Conservation (phyloP, 2,329 filamentous ascomycete species). For the Sporothrix humicola region DNA sequence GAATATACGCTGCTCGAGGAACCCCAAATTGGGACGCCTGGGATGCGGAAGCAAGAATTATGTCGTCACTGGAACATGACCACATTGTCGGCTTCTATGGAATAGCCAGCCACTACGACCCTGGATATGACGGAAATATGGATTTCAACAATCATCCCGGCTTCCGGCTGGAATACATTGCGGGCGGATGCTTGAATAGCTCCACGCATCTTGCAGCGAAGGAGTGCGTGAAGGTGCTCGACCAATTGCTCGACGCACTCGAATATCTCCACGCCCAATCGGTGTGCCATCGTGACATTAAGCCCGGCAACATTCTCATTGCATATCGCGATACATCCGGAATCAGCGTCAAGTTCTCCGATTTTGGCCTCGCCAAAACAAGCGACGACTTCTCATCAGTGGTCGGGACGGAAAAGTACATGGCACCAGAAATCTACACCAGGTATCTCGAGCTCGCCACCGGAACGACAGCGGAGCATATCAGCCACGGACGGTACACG, state of each 20-base stretch:
- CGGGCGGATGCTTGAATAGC: background rate
- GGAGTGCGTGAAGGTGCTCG: background rate
- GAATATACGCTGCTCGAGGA: background rate
- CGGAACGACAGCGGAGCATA: too few species aligned
- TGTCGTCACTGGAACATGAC: background rate
- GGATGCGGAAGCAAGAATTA: background rate
- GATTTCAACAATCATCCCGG: background rate
- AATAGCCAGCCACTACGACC: background rate
- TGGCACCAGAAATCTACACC: background rate
- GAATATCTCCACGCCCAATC: background rate
- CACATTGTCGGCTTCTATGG: background rate
- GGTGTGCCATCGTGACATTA: background rate
- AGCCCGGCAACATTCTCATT: background rate
- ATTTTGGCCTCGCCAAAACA: background rate
- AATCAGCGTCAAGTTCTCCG: background rate
- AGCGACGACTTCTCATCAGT: background rate
- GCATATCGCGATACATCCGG: background rate
- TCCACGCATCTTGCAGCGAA: too few species aligned
- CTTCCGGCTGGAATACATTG: background rate
- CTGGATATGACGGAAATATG: background rate
- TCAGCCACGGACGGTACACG: too few species aligned
- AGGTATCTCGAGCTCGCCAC: too few species aligned
- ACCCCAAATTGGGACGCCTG: background rate
- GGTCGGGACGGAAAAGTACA: background rate
- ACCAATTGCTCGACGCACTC: background rate